Evolutionary conservation across 257 asterid species (phyloP).

Genomic region (Penstemon davidsonii): DNA sequence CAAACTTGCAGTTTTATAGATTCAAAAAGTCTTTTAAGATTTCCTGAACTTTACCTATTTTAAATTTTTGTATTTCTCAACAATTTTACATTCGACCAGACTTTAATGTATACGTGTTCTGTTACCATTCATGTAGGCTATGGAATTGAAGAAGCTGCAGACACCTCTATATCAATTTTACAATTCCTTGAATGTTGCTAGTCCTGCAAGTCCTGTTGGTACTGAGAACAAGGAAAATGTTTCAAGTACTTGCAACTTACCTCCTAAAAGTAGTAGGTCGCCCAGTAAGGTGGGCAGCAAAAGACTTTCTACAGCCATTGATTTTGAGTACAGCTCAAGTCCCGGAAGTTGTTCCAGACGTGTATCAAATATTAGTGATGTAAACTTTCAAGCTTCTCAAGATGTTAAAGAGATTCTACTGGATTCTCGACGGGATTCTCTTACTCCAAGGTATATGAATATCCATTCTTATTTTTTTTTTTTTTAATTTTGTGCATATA

Average conservation of each 20-base stretch:
- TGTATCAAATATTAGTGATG: conserved; percentile 51
- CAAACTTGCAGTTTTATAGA: background rate
- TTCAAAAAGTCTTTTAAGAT: background rate
- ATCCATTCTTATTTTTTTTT: background rate
- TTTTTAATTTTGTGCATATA: too few relatives aligned
- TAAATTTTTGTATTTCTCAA: background rate
- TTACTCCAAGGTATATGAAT: conserved; percentile 49
- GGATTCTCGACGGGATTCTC: conserved; percentile 43
- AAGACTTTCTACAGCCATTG: conserved; percentile 60
- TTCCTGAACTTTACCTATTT: background rate
- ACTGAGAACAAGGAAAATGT: conserved; percentile 62
- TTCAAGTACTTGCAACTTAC: conserved; percentile 51
- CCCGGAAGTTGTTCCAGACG: conserved; percentile 53
- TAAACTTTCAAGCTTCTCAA: conserved; percentile 42
- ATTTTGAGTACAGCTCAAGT: conserved; percentile 44
- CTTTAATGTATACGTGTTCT: conserved; percentile 13
- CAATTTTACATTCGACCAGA: background rate
- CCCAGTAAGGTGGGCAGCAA: conserved; percentile 50
- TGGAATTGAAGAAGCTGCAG: conserved; percentile 75
- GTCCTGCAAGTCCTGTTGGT: conserved; percentile 43
- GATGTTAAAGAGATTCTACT: conserved; percentile 45
- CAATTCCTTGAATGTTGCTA: conserved; percentile 54
- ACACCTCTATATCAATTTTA: conserved; percentile 70
- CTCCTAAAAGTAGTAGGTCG: conserved; percentile 65
- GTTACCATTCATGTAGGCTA: conserved; percentile 46